Evolutionary conservation across 371 early-diverging fungal genomes (phyloP), one percentile per base, ranked within the genome.

Genomic region (Lichtheimia ornata): DNA sequence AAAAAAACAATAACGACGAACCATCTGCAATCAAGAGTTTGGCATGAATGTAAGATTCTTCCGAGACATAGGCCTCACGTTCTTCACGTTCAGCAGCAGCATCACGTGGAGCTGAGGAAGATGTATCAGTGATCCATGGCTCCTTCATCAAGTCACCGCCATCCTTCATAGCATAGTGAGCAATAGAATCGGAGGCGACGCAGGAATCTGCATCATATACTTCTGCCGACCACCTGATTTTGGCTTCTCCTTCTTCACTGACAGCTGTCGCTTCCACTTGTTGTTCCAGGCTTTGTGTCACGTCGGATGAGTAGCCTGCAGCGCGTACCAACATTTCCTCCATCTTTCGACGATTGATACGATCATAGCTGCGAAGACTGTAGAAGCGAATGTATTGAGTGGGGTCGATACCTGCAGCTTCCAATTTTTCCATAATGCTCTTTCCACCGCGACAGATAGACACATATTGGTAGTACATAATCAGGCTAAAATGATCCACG

Each of bases 21-120:
- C 90, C 94, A 72, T 97, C 97, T 18, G 92, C 91, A 65, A 97
- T 95, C 79, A 96, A 83, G 40, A 95, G 73, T 67, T 97, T 97
- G 64, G 91, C 88, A 76, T 97, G 97, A 50, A 97, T 88, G 65
- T 97, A 96, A 25, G 94, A 81, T 64, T 92, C 90, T 76, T 97
- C 96, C 5, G 91, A 89, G 0, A 92, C 90, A 64, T 84, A 84
- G 59, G 79, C 79, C 51, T 71, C 64, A 2, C 73, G 73, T 61
- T 79, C 75, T 35, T 73, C 69, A 12, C 22, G 55, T 41, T 76
- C 71, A 18, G 59, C 45, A 0, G 18, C 60, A 24, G 62, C 52
- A 25, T 50, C 56, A 40, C 63, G 59, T 14, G 53, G 58, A 17
- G 15, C 42, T 3, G 53, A 17, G 12, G n/a, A 25, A 13, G 35